Evolutionary conservation across 2,329 filamentous ascomycete species (phyloP), one percentile per base, ranked within the genome.

Genomic region (Neonectria neomacrospora): DNA sequence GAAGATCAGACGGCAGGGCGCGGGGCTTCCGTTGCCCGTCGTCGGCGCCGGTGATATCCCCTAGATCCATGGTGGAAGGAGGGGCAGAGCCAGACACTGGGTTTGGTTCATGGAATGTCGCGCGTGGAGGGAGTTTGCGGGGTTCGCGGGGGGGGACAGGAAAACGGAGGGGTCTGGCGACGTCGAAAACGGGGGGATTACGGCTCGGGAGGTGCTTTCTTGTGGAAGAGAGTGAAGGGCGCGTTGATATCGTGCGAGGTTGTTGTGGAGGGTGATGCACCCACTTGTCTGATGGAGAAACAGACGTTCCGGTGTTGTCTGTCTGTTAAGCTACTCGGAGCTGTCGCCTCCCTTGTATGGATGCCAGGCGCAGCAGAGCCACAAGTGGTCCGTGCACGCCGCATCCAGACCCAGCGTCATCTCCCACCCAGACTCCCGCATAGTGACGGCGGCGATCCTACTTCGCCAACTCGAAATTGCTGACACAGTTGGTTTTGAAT

Each of bases 1-100:
- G 96, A 37, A 99, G 87, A 79, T 99, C 96, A 70, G 87, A 82
- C 42, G 96, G 96, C 54, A 98, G 87, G 65, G 77, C 70, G 64
- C 81, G 81, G 63, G 85, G 81, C 77, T 81, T 82, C 44, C 67
- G 75, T 26, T 79, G 73, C 73, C 77, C 77, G 65, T 80, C 78
- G 65, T 76, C 78, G 74, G 76, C 79, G 74, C 76, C 79, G 71
- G 74, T 78, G 73, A 80, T 77, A 75, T 83, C 83, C 77, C 82
- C 85, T 74, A 86, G 80, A 81, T 90, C 87, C 87, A 90, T 90
- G 77, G 79, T 80, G 76, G 76, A 74, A 75, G 75, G 76, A 79
- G 78, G 78, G 77, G 77, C 74, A 79, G 68, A 65, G 73, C 69
- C 71, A 73, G 70, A 72, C 64, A 68, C 67, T 68, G 63, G 61